Evolutionary conservation across 441 rosid genomes (phyloP), one percentile per base, ranked within the genome.

Genomic region (Adansonia grandidieri): DNA sequence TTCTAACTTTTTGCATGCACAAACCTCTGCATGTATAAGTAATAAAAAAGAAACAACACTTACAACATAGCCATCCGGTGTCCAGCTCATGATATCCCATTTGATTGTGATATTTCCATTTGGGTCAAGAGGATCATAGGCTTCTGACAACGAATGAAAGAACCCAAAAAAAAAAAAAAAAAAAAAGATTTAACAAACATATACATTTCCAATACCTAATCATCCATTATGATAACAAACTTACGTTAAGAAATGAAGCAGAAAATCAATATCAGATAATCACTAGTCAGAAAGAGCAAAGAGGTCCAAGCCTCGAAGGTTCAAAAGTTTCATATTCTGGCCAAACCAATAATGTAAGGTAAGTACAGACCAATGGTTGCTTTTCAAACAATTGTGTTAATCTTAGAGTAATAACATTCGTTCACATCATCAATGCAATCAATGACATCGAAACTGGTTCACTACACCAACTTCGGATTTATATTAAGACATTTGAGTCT

Each of bases 111-210:
- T 91, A 81, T 96, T 93, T 73, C 96, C 98, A 78, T 58, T 86
- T 66, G 98, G 98, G 80, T 93, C 98, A 79, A 95, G 91, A 37
- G 95, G 84, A 87, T 93, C 99, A 83, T 92, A 93, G 47, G 94
- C 94, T 81, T 88, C 96, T 92, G 91, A 44, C 19, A 10, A 71
- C 2, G 6, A 70, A 11, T 13, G 7, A 48, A 50, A 47, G 5
- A 47, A 71, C 44, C 11, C 9, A 13, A 53, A 22, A 28, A 28
- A 28, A 28, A 28, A 28, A 28, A 11, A 13, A 53, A 22, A 28
- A 28, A 28, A 28, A 28, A 28, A 28, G 32, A 28, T 1, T 28
- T 28, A 63, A 4, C 57, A 42, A 69, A 3, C 0, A 9, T 13
- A 51, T 50, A 42, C 19, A 62, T 74, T 50, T 76, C 64, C 5